A percentile compares a stretch with the other conserved stretches of the same genome.
phyloP scores from a whole-genome alignment of 2,329 filamentous ascomycete species.

The Chaetomiaceae sp. region DNA sequence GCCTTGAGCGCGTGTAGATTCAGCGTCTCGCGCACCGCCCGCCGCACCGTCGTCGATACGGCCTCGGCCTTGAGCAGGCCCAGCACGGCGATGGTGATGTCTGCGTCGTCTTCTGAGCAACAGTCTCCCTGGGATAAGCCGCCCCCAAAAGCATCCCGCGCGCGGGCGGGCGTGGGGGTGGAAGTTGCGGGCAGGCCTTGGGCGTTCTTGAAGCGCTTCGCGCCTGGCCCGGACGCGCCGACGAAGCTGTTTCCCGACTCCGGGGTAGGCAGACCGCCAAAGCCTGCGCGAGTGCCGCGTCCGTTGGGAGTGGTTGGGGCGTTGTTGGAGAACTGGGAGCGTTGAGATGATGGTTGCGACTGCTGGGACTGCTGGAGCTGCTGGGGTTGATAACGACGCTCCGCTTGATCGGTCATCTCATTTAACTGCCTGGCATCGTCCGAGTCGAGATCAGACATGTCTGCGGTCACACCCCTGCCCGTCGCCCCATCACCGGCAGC shows the following conservation, averaged over 20 bases:
- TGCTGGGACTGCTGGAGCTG: background rate
- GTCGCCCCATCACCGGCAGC: conserved; percentile 26
- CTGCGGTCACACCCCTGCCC: conserved; percentile 1
- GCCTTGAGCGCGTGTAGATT: conserved; percentile 16
- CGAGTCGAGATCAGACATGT: conserved; percentile 30
- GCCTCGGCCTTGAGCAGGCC: conserved; percentile 41
- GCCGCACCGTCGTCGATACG: conserved; percentile 36
- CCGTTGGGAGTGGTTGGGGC: conserved; percentile 24
- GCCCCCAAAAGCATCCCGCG: background rate
- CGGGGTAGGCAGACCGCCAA: conserved; percentile 2
- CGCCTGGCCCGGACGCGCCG: background rate
- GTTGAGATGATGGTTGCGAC: background rate
- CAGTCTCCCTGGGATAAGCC: background rate
- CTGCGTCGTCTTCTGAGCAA: background rate
- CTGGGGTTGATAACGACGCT: background rate
- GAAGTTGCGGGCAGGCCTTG: background rate
- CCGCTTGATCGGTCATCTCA: conserved; percentile 31
- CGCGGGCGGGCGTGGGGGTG: conserved; percentile 6
- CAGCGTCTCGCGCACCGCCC: conserved; percentile 32
- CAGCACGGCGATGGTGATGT: conserved; percentile 46
- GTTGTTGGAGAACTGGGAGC: background rate
- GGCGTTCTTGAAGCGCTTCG: conserved; percentile 4
- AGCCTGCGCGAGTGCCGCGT: background rate
- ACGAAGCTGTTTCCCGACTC: conserved; percentile 3
- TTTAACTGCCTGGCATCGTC: conserved; percentile 40